These are phyloP conservation scores for Camellia oleifera DNA, from an alignment of 179 eudicot genomes.

Conservation along the genomic window DNA sequence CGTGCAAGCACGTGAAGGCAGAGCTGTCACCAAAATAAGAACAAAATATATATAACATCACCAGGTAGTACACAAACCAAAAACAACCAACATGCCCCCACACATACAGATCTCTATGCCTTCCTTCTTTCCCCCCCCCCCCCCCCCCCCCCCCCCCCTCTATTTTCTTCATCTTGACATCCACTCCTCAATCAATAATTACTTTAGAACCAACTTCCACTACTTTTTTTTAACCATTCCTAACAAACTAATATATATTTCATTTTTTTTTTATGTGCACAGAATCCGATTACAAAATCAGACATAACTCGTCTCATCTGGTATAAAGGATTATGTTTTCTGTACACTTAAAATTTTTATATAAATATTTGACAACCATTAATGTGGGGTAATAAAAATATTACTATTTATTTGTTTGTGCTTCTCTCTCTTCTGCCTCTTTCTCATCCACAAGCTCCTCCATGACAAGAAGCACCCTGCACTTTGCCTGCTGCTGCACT, in stretches of 20 bases:
- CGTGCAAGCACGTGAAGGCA: constrained; percentile 13
- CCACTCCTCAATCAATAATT: no score
- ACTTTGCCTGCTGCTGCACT: constrained; percentile 11
- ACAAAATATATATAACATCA: not conserved
- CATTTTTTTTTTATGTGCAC: no score
- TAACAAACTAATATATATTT: not conserved
- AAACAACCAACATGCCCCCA: not conserved
- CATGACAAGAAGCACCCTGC: constrained; percentile 25
- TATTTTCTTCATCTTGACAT: not conserved
- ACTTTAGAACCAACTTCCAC: not conserved
- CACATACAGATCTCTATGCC: not conserved
- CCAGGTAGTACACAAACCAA: not conserved
- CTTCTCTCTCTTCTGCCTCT: constrained; percentile 18
- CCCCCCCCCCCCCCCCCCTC: not conserved
- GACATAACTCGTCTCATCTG: no score
- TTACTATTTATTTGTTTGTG: constrained; percentile 18
- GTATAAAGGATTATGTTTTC: no score
- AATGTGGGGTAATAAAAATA: constrained; percentile 3
- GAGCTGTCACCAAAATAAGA: constrained; percentile 7
- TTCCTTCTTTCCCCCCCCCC: no score
- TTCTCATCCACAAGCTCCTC: constrained; percentile 24
- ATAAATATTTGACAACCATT: constrained; percentile 9
- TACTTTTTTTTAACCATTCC: no score
- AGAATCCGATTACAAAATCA: no score
- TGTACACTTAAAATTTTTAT: no score